Evolutionary conservation across 495 filamentous ascomycete species (phyloP).

Genomic region (Aspergillus ellipticus): DNA sequence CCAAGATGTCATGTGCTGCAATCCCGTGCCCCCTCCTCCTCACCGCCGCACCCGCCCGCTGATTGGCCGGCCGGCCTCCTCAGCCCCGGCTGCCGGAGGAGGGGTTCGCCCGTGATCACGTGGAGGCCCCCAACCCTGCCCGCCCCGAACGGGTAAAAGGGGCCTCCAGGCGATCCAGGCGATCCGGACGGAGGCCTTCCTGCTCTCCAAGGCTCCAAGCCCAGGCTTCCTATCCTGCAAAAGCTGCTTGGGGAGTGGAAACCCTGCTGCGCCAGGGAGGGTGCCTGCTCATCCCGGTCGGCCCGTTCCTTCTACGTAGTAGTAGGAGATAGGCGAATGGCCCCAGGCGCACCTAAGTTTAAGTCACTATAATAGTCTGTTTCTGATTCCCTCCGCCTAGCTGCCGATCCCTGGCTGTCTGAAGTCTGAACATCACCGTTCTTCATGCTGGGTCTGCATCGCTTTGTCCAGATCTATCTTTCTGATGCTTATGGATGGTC

Average conservation of each 20-base stretch:
- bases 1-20: slow-evolving; percentile 40
- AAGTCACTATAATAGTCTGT: neutral
- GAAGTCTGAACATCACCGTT: neutral
- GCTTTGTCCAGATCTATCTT: neutral
- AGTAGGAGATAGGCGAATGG: neutral
- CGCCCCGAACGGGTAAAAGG: neutral
- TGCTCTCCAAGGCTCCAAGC: neutral
- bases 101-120: slow-evolving; percentile 28
- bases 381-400: slow-evolving; percentile 1
- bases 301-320: slow-evolving; percentile 15
- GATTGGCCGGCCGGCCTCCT: slow-evolving; percentile 30
- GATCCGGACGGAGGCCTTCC: neutral
- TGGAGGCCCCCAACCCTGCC: slow-evolving; percentile 16
- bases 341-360: neutral
- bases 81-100: slow-evolving; percentile 20
- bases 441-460: neutral
- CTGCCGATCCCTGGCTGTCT: neutral
- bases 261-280: neutral
- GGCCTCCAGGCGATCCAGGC: neutral
- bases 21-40: slow-evolving; percentile 43
- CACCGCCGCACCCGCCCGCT: slow-evolving; percentile 10
- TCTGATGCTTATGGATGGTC: neutral
- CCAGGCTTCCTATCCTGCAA: neutral
- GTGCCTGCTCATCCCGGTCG: slow-evolving; percentile 16
- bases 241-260: neutral